These are phyloP conservation scores for Pittosporum tobira DNA, from an alignment of 129 eudicot species.

Conservation along the genomic window DNA sequence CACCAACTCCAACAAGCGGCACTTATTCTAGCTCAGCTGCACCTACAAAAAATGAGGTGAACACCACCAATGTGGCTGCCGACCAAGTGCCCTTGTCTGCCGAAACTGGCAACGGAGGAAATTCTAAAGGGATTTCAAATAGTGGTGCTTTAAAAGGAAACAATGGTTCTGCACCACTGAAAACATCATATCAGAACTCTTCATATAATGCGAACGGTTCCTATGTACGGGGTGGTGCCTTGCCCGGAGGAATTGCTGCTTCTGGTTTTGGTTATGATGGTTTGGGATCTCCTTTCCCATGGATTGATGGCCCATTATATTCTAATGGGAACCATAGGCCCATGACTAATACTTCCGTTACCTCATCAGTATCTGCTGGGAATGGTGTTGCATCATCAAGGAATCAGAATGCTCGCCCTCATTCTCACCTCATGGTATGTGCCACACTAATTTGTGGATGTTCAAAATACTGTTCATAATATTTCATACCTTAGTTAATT, in stretches of 20 bases:
- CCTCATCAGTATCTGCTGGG: slow-evolving; percentile 23
- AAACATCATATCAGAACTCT: slow-evolving; percentile 35
- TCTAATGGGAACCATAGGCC: slow-evolving; percentile 40
- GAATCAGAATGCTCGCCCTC: slow-evolving; percentile 52
- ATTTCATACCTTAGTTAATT: too few species aligned
- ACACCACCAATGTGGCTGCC: slow-evolving; percentile 31
- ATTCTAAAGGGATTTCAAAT: slow-evolving; percentile 30
- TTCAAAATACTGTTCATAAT: too few species aligned
- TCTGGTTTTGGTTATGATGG: slow-evolving; percentile 44
- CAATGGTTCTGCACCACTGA: slow-evolving; percentile 29
- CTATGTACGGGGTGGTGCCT: slow-evolving; percentile 46
- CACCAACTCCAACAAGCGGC: slow-evolving; percentile 44
- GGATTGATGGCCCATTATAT: slow-evolving; percentile 39
- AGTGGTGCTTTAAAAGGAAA: slow-evolving; percentile 40
- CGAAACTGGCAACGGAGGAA: slow-evolving; percentile 37
- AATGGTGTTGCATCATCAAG: slow-evolving; percentile 31
- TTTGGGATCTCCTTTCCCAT: slow-evolving; percentile 48
- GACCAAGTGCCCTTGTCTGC: slow-evolving; percentile 41
- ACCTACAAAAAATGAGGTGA: slow-evolving; percentile 45
- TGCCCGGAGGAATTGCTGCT: slow-evolving; percentile 8
- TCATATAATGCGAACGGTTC: slow-evolving; percentile 30
- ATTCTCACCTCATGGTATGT: slow-evolving; percentile 46
- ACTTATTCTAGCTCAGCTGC: slow-evolving; percentile 38
- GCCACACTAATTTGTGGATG: too few species aligned
- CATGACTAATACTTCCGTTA: slow-evolving; percentile 19